Evolutionary conservation across 805 yeast genomes (phyloP), one percentile per base, ranked within the genome.

Genomic region (Komagataella phaffii): DNA sequence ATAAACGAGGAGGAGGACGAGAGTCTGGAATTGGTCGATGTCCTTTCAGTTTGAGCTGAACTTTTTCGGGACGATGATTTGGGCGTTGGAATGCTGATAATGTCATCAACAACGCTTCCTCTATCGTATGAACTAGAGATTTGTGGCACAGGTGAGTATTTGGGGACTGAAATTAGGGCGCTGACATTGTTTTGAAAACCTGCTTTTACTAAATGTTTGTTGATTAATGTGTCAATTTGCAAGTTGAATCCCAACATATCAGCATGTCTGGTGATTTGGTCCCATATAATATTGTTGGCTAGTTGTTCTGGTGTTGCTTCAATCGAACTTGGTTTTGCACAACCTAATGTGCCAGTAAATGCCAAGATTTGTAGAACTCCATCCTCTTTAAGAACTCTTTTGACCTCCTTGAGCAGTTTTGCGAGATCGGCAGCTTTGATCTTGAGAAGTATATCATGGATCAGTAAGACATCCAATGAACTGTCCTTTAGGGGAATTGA

Each of bases 291-390:
- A 45, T 55, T 50, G 6, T 61, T 50, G 17, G 60, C 49, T 17
- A 49, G 46, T 47, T 60, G 62, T 19, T 55, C 46, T 6, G 54
- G 53, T 19, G 58, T 54, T 14, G 45, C 17, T 17, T 45, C 44
- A 8, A 17, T 14, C 6, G 47, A 43, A 19, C 21, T n/a, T 36
- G 45, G 10, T 17, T 17, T 5, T 46, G 30, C 46, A 19, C 19
- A n/a, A 14, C 45, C 44, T 50, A 43, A 51, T 51, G 46, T 48
- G 18, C 24, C 53, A 53, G 67, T 69, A 55, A 59, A 60, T 7
- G 66, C 44, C 12, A 57, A 53, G 8, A 68, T 53, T 52, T 64
- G 67, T 12, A 66, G 46, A 45, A 50, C 54, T 6, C 69, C 72
- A 5, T 58, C 58, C 2, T 64, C 64, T 48, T 59, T 62, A 44